Conservation (phyloP, 140 eudicot species). For the Flaveria floridana region DNA sequence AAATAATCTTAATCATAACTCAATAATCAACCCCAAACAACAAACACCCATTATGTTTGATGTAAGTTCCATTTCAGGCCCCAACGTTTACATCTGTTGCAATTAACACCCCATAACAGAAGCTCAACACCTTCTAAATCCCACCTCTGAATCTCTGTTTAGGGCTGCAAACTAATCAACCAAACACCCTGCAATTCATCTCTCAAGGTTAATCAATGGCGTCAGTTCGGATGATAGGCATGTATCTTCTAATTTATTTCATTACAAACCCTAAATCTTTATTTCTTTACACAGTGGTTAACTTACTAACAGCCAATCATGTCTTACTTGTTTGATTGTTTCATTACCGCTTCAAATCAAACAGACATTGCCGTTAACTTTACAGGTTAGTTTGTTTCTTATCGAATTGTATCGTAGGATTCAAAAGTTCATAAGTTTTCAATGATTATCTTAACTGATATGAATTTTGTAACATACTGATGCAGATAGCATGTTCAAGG, state of each 20-base stretch:
- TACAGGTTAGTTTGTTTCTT: slow-evolving; percentile 53
- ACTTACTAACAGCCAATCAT: not conserved
- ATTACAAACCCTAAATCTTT: slow-evolving; percentile 12
- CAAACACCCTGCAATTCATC: slow-evolving; percentile 13
- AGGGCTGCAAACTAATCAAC: slow-evolving; percentile 15
- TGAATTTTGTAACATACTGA: not conserved
- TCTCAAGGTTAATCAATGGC: slow-evolving; percentile 45
- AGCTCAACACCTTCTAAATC: not conserved
- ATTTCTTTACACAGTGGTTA: not conserved
- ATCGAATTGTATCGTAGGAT: not conserved
- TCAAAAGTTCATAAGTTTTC: not conserved
- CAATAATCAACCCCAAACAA: no score
- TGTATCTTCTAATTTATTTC: not conserved
- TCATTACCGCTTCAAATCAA: slow-evolving; percentile 19
- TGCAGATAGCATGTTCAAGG: slow-evolving; percentile 92
- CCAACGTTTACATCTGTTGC: not conserved
- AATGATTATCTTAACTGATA: not conserved
- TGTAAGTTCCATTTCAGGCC: no score
- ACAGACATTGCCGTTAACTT: slow-evolving; percentile 94
- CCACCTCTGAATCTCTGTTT: not conserved
- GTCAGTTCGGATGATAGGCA: slow-evolving; percentile 79
- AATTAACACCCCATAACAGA: not conserved
- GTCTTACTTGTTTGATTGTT: not conserved
- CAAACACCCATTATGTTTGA: no score
- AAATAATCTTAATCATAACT: no score